Percentiles rank a stretch among this genome's conserved stretches.
Conservation (phyloP, 2,329 filamentous ascomycete species). For the Penicillium polonicum region DNA sequence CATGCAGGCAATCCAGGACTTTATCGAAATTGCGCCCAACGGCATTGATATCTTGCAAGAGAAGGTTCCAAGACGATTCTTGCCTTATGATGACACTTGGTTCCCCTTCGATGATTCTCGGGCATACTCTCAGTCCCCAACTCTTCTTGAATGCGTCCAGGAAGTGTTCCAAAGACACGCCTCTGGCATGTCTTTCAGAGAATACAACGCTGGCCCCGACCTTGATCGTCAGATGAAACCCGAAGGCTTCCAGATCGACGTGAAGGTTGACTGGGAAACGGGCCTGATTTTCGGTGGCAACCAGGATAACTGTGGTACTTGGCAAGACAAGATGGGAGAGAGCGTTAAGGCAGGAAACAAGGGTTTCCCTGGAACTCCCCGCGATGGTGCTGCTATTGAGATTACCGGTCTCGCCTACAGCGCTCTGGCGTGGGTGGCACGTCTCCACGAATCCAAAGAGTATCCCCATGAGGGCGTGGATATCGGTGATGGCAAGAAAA, state of each 20-base stretch:
- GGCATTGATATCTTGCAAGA: constrained; percentile 72
- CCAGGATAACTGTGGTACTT: constrained; percentile 92
- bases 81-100: constrained; percentile 95
- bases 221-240: constrained; percentile 92
- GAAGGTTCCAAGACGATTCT: constrained; percentile 77
- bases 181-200: constrained; percentile 82
- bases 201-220: constrained; percentile 85
- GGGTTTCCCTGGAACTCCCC: constrained; percentile 91
- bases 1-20: constrained; percentile 93
- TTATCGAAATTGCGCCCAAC: constrained; percentile 75
- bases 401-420: constrained; percentile 94
- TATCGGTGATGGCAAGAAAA: constrained; percentile 58
- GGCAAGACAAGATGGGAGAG: constrained; percentile 99
- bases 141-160: constrained; percentile 85
- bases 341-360: constrained; percentile 87
- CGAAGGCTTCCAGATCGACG: constrained; percentile 87
- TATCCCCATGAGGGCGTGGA: constrained; percentile 74
- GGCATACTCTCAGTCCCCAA: constrained; percentile 81
- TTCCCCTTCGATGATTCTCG: constrained; percentile 77
- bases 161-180: constrained; percentile 92
- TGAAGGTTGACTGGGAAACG: constrained; percentile 85
- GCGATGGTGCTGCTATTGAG: constrained; percentile 91
- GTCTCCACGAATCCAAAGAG: constrained; percentile 64
- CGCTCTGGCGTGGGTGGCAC: constrained; percentile 74
- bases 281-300: constrained; percentile 94